Base-by-base conservation (phyloP, 2,329 filamentous ascomycete species). In the Fusarium albidum region DNA sequence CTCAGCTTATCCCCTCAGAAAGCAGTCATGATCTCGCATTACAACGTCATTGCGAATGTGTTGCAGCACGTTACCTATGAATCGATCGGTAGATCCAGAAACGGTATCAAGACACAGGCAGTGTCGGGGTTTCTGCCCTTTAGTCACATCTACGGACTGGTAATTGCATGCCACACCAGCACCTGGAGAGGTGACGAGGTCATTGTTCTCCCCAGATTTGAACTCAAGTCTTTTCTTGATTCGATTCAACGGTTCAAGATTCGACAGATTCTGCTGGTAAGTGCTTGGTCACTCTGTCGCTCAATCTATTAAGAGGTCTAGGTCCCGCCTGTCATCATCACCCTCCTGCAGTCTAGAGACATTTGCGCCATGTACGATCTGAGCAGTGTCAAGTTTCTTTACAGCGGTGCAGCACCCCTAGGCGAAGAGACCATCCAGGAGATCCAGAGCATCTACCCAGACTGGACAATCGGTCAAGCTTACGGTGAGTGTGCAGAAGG, bases 21-120 rank as follows among this genome's bases (percentile, higher is more conserved):
- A 87, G 90, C 89, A 28, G 90, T 93, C 37, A 92, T 91, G 88
- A 89, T 94, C 53, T 90, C 89, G 5, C 90, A 94, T 69, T 76
- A 77, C 31, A 94, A 94, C 62, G 87, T 93, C 34, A 92, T 94
- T 40, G 84, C 90, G 41, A 93, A 93, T 65, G 82, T 85, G 0
- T 65, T 92, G 27, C 89, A 92, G 69, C 43, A 59, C 78, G 86
- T 51, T 66, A 67, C 15, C 67, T 78, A 1, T 84, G 69, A 53
- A 69, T 80, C 45, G 25, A 64, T 55, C 54, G 76, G 51, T 18
- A 68, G 33, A 63, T 76, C 57, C 67, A 73, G 59, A 51, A 69
- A 70, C 5, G 68, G 67, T 6, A 53, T 80, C 27, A 68, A 71
- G 5, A 78, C 72, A 1, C 74, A 81, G 49, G 71, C 82, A 8